Evolutionary conservation across 2,329 filamentous ascomycete genomes (phyloP).

Genomic region (Nigrograna mackinnonii): DNA sequence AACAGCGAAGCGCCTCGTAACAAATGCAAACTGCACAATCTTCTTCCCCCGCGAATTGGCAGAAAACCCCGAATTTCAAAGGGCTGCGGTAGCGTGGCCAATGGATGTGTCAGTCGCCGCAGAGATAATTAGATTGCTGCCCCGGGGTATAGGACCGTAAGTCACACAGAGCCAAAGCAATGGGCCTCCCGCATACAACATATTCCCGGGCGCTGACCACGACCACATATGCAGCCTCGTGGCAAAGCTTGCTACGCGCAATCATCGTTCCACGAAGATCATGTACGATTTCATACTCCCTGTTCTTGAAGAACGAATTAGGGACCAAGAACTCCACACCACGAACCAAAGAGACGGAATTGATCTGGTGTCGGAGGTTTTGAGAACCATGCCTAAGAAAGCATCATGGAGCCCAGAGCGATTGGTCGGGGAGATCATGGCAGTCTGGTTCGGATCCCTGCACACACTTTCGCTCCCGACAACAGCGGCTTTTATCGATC

Average conservation of each 20-base stretch:
- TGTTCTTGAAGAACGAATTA: slow-evolving; percentile 1
- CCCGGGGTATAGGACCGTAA: neutral
- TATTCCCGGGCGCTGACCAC: neutral
- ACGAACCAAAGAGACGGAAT: too few relatives aligned
- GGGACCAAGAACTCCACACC: too few relatives aligned
- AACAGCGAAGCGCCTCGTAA: neutral
- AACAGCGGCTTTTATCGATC: slow-evolving; percentile 12
- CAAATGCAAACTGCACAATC: slow-evolving; percentile 1
- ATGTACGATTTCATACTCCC: neutral
- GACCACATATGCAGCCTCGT: neutral
- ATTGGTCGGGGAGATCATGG: slow-evolving; percentile 13
- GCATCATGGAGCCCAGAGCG: slow-evolving; percentile 6
- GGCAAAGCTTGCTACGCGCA: neutral
- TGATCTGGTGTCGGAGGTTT: slow-evolving; percentile 16
- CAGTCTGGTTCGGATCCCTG: slow-evolving; percentile 18
- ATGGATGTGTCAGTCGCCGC: slow-evolving; percentile 2
- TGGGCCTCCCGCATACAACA: too few relatives aligned
- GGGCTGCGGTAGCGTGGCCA: slow-evolving; percentile 1
- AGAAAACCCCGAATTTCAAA: slow-evolving; percentile 3
- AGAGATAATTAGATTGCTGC: slow-evolving; percentile 3
- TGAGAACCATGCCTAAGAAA: slow-evolving; percentile 11
- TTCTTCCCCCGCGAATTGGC: slow-evolving; percentile 3
- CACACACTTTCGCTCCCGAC: slow-evolving; percentile 22
- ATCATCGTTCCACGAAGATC: slow-evolving; percentile 1
- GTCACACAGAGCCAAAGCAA: too few relatives aligned